Percentiles rank a stretch among this genome's conserved stretches.
phyloP scores from a whole-genome alignment of 352 stramenopile species.

The Albugo candida region DNA sequence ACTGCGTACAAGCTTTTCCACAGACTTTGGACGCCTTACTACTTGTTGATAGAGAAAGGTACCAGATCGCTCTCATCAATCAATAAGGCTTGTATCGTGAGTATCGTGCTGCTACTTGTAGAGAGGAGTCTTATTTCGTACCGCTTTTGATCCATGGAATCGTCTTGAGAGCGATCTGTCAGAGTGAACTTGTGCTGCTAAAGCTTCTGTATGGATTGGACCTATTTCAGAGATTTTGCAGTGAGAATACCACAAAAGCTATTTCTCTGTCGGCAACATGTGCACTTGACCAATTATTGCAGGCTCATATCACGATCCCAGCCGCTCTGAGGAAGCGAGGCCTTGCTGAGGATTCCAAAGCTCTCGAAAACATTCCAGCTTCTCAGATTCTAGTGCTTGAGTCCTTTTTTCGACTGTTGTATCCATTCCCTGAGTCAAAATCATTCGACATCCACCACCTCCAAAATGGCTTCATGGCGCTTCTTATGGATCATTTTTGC shows the following conservation, averaged over 20 bases:
- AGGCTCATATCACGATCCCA: background rate
- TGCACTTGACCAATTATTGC: too few species aligned
- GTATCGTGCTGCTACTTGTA: too few species aligned
- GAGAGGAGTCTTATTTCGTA: too few species aligned
- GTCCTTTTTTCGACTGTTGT: background rate
- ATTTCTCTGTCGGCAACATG: too few species aligned
- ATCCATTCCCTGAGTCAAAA: background rate
- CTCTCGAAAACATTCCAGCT: background rate
- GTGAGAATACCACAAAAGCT: too few species aligned
- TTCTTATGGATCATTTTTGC: background rate
- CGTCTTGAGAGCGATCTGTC: too few species aligned
- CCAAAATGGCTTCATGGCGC: slow-evolving; percentile 13
- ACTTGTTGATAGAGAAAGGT: slow-evolving; percentile 41
- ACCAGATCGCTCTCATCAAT: background rate
- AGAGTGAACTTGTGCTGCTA: too few species aligned
- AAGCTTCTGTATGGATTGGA: too few species aligned
- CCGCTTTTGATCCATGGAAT: too few species aligned
- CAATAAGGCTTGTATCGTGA: too few species aligned
- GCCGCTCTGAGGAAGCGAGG: background rate
- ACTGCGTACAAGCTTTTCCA: slow-evolving; percentile 23
- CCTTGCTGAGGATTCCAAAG: background rate
- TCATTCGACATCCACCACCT: slow-evolving; percentile 15
- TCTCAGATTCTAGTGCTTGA: too few species aligned
- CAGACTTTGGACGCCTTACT: slow-evolving; percentile 36
- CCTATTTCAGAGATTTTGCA: too few species aligned